Evolutionary conservation across 371 early-diverging fungal genomes (phyloP).

Genomic region (Mucor plumbeus): DNA sequence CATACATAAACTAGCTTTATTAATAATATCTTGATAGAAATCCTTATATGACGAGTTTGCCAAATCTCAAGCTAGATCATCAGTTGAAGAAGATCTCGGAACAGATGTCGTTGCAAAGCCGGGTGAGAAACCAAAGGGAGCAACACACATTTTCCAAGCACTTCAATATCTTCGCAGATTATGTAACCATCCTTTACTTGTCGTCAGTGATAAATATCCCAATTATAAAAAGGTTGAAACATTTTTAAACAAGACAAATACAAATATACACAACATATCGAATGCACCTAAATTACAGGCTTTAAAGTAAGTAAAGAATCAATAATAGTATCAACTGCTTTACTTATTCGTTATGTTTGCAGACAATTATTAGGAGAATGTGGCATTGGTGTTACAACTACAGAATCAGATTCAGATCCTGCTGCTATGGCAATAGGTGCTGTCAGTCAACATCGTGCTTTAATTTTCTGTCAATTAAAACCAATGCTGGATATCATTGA

Average conservation of each 20-base stretch:
- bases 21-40: constrained; percentile 49
- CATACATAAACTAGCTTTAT: not conserved
- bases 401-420: constrained; percentile 54
- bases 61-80: constrained; percentile 63
- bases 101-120: constrained; percentile 25
- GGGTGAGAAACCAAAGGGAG: constrained; percentile 47
- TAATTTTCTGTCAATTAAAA: constrained; percentile 98
- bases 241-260: constrained; percentile 63
- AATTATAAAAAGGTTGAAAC: constrained; percentile 71
- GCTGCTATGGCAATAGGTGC: constrained; percentile 61
- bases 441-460: constrained; percentile 89
- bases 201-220: constrained; percentile 86
- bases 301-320: constrained; percentile 58
- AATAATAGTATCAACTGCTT: not conserved
- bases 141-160: constrained; percentile 95
- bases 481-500: constrained; percentile 98
- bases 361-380: constrained; percentile 89
- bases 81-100: constrained; percentile 57
- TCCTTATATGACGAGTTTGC: constrained; percentile 92
- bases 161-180: constrained; percentile 94
- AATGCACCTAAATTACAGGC: constrained; percentile 95
- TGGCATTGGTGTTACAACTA: constrained; percentile 82
- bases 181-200: constrained; percentile 96
- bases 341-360: constrained; percentile 4
- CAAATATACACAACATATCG: constrained; percentile 79